Evolutionary conservation across 176 grass and related monocot genomes (phyloP).

Genomic region (maize (Zea mays)): DNA sequence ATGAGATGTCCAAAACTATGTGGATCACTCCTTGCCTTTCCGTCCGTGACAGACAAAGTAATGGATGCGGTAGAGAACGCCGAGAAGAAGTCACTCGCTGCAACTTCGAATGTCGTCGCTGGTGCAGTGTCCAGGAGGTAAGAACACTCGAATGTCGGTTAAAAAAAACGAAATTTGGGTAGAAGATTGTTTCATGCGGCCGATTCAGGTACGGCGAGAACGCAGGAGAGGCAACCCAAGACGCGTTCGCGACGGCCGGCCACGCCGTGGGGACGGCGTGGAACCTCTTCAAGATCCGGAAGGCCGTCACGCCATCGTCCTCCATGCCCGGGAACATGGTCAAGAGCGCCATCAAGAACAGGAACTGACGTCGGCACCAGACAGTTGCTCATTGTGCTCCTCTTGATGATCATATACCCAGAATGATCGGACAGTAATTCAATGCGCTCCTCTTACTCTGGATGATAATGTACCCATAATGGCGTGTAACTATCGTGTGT

Average conservation of each 20-base stretch:
- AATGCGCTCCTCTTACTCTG: neutral
- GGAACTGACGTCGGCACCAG: constrained; percentile 33
- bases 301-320: constrained; percentile 68
- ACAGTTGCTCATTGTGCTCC: neutral
- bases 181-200: neutral
- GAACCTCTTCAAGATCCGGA: constrained; percentile 92
- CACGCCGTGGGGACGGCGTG: constrained; percentile 88
- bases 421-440: neutral
- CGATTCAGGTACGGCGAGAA: constrained; percentile 65
- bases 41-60: constrained; percentile 60
- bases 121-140: constrained; percentile 73
- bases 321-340: constrained; percentile 56
- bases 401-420: neutral
- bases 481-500: neutral
- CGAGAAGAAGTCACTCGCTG: constrained; percentile 69
- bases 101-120: constrained; percentile 66
- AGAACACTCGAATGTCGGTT: constrained; percentile 4
- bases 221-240: constrained; percentile 72
- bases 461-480: neutral
- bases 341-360: constrained; percentile 70
- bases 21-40: neutral
- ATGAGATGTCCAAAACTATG: neutral
- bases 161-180: neutral
- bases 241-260: constrained; percentile 77
- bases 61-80: constrained; percentile 82